Evolutionary conservation across 169 alveolate genomes (phyloP), one percentile per base, ranked within the genome.

Genomic region (Hammondia hammondi): DNA sequence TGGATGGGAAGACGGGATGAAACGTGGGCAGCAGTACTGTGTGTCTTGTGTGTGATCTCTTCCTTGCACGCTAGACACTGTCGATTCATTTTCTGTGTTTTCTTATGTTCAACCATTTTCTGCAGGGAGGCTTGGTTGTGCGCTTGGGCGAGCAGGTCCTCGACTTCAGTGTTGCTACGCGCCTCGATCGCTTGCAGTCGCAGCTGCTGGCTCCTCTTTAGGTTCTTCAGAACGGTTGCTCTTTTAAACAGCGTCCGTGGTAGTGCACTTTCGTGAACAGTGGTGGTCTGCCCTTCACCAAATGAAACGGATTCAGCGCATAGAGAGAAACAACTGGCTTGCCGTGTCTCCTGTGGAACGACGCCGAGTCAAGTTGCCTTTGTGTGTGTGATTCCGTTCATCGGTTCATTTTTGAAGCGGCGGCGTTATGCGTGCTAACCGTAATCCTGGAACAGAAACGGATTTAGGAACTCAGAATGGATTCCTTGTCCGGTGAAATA

Each of bases 101-200:
- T 85, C 1, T 29, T 19, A 5, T n/a, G 91, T 52, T n/a, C 17
- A 84, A 7, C 46, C 29, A 6, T 52, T 52, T 7, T 52, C 3
- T 43, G 81, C 88, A 90, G 94, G 94, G 94, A 10, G 94, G 94
- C 21, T n/a, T 91, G 91, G 89, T 91, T 29, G 94, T 91, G 56
- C 87, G 88, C 46, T 12, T 91, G 91, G 94, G 94, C 19, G 94
- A 91, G 70, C 81, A 73, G 67, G 84, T 91, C 24, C 72, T 91
- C 87, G 94, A 91, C 45, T 91, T 77, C 48, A 71, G 87, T 35
- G 90, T 91, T 37, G 88, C 72, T 24, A 12, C 88, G 46, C 88
- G 88, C 24, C 37, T 90, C 12, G 94, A 90, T 12, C 46, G 94
- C n/a, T 84, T 90, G 72, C 87, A 46, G 52, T 17, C 94, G 48